Evolutionary conservation across 805 yeast genomes (phyloP).

Genomic region (Geotrichum ghanense): DNA sequence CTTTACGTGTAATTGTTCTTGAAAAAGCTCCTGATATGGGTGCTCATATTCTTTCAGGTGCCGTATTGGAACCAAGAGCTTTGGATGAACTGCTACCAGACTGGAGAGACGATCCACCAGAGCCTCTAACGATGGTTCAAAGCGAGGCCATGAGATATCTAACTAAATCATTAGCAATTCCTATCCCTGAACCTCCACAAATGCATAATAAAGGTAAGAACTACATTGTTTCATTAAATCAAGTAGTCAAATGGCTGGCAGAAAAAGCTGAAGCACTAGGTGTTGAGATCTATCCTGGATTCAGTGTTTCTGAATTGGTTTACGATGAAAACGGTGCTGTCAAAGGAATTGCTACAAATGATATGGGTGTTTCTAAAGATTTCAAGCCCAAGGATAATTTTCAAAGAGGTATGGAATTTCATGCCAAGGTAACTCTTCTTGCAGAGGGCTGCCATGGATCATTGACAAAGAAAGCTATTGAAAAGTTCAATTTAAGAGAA

Average conservation of each 20-base stretch:
- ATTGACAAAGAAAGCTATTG: slow-evolving; percentile 63
- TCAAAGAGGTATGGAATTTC: slow-evolving; percentile 96
- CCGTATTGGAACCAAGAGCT: slow-evolving; percentile 85
- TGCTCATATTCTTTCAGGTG: slow-evolving; percentile 85
- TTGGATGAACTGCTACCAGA: slow-evolving; percentile 73
- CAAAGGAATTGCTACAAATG: slow-evolving; percentile 88
- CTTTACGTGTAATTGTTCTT: slow-evolving; percentile 72
- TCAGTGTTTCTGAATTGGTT: slow-evolving; percentile 70
- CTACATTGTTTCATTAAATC: slow-evolving; percentile 73
- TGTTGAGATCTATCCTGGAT: slow-evolving; percentile 86
- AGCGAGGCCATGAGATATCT: slow-evolving; percentile 64
- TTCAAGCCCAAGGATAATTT: slow-evolving; percentile 75
- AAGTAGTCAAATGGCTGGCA: slow-evolving; percentile 69
- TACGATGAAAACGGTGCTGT: slow-evolving; percentile 46
- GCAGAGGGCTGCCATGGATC: slow-evolving; percentile 99
- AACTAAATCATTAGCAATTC: slow-evolving; percentile 45
- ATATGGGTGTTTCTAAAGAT: slow-evolving; percentile 68
- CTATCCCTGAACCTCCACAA: slow-evolving; percentile 90
- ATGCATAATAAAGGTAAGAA: slow-evolving; percentile 72
- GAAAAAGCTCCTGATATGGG: slow-evolving; percentile 95
- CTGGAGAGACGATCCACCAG: slow-evolving; percentile 29
- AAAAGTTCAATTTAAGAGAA: slow-evolving; percentile 55
- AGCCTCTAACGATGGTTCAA: slow-evolving; percentile 55
- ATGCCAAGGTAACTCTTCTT: slow-evolving; percentile 74
- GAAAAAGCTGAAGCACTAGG: slow-evolving; percentile 90